Conservation (phyloP, 1,284 basidiomycete genomes). For the Coniferiporia weirii region DNA sequence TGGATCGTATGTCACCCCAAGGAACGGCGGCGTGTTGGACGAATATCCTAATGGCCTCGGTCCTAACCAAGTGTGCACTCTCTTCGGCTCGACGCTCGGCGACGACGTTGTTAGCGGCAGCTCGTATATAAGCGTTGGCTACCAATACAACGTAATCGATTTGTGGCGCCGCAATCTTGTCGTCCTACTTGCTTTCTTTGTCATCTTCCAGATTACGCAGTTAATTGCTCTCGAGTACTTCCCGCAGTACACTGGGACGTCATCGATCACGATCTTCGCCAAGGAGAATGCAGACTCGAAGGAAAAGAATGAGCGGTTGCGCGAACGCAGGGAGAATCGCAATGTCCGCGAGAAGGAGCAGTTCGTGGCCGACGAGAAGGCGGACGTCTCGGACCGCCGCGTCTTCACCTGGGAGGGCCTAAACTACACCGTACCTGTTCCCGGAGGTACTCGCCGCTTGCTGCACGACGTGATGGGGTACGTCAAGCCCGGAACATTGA, state of each 20-base stretch:
- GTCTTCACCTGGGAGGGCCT: constrained; percentile 68
- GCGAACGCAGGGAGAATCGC: constrained; percentile 42
- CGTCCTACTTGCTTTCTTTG: constrained; percentile 55
- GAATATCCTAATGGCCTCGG: constrained; percentile 59
- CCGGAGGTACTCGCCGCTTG: constrained; percentile 63
- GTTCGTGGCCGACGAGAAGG: constrained; percentile 31
- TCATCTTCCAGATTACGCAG: constrained; percentile 64
- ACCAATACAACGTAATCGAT: constrained; percentile 43
- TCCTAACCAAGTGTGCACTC: constrained; percentile 64
- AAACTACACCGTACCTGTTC: constrained; percentile 71
- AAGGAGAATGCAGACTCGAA: constrained; percentile 67
- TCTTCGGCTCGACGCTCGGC: constrained; percentile 53
- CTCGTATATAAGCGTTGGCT: constrained; percentile 56
- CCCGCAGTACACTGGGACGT: constrained; percentile 48
- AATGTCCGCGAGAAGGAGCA: constrained; percentile 31
- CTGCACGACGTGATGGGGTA: constrained; percentile 86
- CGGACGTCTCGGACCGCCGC: constrained; percentile 33
- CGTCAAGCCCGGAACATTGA: constrained; percentile 83
- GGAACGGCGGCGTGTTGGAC: constrained; percentile 56
- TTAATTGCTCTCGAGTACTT: constrained; percentile 56
- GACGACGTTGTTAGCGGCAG: constrained; percentile 44
- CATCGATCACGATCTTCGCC: constrained; percentile 60
- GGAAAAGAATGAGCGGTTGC: constrained; percentile 56
- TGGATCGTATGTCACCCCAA: constrained; percentile 63
- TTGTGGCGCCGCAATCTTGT: constrained; percentile 59